Conservation (phyloP, 768 basidiomycete species). For the Termitomyces sp. region DNA sequence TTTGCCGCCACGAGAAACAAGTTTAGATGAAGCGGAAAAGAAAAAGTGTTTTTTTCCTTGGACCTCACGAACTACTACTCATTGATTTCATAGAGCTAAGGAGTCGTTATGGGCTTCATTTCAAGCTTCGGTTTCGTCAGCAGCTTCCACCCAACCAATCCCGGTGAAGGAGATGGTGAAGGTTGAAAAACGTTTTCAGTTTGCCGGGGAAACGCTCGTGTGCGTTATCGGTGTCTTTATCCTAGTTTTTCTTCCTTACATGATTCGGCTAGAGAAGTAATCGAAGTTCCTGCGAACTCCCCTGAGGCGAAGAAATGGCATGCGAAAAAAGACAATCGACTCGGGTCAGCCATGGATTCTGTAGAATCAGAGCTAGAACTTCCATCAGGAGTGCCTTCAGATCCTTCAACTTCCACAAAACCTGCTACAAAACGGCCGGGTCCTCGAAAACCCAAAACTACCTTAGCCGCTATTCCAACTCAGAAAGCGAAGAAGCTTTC, state of each 20-base stretch:
- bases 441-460: conserved; percentile 63
- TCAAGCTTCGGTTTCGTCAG: conserved; percentile 52
- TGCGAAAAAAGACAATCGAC: conserved; percentile 12
- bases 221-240: conserved; percentile 33
- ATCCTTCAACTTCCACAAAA: conserved; percentile 20
- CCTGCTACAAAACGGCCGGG: conserved; percentile 46
- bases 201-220: conserved; percentile 76
- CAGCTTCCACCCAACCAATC: conserved; percentile 20
- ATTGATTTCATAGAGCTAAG: conserved; percentile 41
- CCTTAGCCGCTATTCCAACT: conserved; percentile 51
- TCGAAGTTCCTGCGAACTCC: conserved; percentile 71
- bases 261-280: conserved; percentile 54
- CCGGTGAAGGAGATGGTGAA: conserved; percentile 48
- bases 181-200: conserved; percentile 66
- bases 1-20: conserved; percentile 21
- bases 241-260: conserved; percentile 6
- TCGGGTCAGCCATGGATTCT: conserved; percentile 5
- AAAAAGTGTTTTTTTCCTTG: conserved; percentile 36
- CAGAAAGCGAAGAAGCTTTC: conserved; percentile 73
- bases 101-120: conserved; percentile 68
- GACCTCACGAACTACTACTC: conserved; percentile 4
- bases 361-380: conserved; percentile 2
- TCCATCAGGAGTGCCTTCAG: conserved; percentile 1
- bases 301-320: conserved; percentile 71
- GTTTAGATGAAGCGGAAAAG: conserved; percentile 36